Evolutionary conservation across 345 rosid species (phyloP), one percentile per base, ranked within the genome.

Genomic region (Moringa oleifera): DNA sequence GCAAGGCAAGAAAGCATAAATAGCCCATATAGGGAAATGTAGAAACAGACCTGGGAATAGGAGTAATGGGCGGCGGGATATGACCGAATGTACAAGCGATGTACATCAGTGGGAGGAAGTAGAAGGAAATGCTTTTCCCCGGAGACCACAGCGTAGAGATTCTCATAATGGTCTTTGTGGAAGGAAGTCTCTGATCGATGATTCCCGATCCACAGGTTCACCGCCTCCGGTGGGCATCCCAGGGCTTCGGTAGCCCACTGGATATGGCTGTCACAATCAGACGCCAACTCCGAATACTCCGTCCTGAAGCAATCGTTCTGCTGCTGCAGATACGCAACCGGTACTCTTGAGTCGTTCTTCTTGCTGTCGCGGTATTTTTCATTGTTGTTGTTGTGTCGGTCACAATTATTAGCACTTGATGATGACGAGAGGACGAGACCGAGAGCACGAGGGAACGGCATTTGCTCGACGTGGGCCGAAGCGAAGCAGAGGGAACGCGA

Each of bases 151-250:
- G 88, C 95, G 59, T 89, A 92, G 0, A 92, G 75, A 58, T 92
- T 92, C 88, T 92, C 95, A 46, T 87, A 92, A 54, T 92, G 96
- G 59, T 92, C 95, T 81, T 87, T 92, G 52, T 92, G 98, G 51
- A 92, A 92, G 0, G 88, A 87, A 18, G 95, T 89, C 72, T 80
- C 82, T 0, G 95, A 89, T 21, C 67, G 65, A 59, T 81, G 78
- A 72, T 83, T 89, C 22, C 96, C 95, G 55, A 92, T 81, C 96
- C 98, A 92, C 61, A 92, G 82, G 63, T 92, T 92, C n/a, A 92
- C 91, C 18, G 98, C 96, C 69, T 92, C 96, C 4, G 96, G 98
- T 15, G 64, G 64, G 65, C 81, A 77, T 2, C 91, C 95, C 0
- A 92, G 68, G 12, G 96, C 98, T 49, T 87, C 93, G 45, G 88